These are phyloP conservation scores for Dendrostoma leiphaemia DNA, from an alignment of 2,329 filamentous ascomycete genomes.

Conservation along the genomic window DNA sequence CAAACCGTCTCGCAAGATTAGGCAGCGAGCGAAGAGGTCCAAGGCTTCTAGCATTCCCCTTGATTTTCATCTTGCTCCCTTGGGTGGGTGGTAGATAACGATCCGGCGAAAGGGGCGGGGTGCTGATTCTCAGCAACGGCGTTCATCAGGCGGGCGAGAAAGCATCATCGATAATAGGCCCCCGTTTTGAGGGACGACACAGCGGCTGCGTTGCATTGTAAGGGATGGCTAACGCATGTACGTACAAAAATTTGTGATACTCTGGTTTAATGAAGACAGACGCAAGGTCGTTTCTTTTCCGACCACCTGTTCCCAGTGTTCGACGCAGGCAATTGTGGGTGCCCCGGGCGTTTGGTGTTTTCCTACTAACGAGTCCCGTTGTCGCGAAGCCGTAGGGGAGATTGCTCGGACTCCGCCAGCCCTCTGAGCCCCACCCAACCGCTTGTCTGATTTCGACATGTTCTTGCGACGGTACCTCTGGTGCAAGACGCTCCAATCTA, in stretches of 20 bases:
- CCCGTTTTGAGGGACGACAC: background rate
- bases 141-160: constrained; percentile 16
- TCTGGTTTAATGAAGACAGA: constrained; percentile 20
- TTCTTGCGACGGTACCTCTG: no score
- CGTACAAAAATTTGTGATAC: constrained; percentile 18
- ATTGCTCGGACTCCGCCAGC: no score
- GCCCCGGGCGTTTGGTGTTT: no score
- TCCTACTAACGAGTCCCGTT: no score
- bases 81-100: background rate
- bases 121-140: constrained; percentile 17
- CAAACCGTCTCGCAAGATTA: constrained; percentile 42
- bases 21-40: background rate
- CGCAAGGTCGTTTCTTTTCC: constrained; percentile 16
- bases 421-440: no score
- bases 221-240: constrained; percentile 14
- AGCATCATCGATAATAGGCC: constrained; percentile 2
- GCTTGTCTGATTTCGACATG: no score
- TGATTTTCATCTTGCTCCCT: constrained; percentile 1
- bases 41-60: background rate
- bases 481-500: no score
- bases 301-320: background rate
- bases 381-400: no score
- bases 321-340: background rate
- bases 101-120: constrained; percentile 6
- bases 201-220: constrained; percentile 12